Base-by-base conservation (phyloP, 129 eudicot genomes). In the Erigeron canadensis region DNA sequence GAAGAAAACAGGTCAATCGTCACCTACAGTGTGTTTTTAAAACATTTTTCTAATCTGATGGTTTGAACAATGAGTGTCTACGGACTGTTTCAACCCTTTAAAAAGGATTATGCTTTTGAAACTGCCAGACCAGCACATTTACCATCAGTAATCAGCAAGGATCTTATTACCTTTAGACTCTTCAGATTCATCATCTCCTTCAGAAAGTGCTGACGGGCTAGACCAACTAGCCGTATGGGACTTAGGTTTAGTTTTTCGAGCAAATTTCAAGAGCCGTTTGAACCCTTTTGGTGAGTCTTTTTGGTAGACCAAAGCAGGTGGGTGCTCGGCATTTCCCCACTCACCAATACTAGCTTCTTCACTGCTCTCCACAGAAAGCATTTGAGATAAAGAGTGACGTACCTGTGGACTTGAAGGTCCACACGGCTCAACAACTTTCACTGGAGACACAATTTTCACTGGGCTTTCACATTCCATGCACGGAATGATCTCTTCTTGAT, bases 301-400 rank as follows among this genome's bases (percentile, higher is more conserved):
- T 42, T 87, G 97, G 84, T 89, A 88, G 51, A 88, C 77, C 84
- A 94, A 71, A 2, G 88, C 56, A 82, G 94, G 93, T 10, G 96
- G 97, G 58, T 89, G 84, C 67, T 94, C 97, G 58, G 97, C 99
- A 68, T 84, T 88, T 37, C 99, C 99, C 99, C 99, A 94, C 69
- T 94, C 99, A 21, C 80, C 69, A 63, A 63, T 48, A 79, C 90
- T 89, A 69, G 86, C 79, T 64, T 55, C 80, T 80, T 71, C 82
- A 75, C 80, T 87, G 81, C 73, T 94, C 73, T 94, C 99, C 70
- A 90, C 89, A 10, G 86, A 90, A 76, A 94, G 88, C 96, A 94
- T 90, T 58, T 94, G 94, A 69, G 99, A 94, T 50, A 94, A 82
- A 62, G 99, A 94, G 65, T 83, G 93, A 5, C 94, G 91, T 42